phyloP scores from a whole-genome alignment of 805 yeast species.

The Cyberlindnera petersonii region DNA sequence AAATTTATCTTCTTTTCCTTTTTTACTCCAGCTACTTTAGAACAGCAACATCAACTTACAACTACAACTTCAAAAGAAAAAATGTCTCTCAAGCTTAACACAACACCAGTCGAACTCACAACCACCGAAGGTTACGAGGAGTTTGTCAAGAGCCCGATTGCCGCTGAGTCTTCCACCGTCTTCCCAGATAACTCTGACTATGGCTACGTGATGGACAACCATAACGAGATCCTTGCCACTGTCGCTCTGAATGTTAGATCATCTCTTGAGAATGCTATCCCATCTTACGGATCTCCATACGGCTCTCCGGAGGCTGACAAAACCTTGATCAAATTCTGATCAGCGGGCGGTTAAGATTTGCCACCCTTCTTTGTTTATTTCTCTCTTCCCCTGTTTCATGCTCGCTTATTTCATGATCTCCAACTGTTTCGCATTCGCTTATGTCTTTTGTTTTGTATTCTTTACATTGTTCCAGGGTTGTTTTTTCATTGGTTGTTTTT shows the following conservation, averaged over 20 bases:
- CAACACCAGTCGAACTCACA: slow-evolving; percentile 38
- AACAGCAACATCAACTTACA: too few species aligned
- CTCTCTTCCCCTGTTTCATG: not conserved
- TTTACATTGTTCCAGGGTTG: not conserved
- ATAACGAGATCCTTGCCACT: slow-evolving; percentile 36
- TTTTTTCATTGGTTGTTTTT: too few species aligned
- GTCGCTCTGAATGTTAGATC: slow-evolving; percentile 37
- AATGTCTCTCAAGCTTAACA: slow-evolving; percentile 16
- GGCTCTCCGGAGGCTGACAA: slow-evolving; percentile 14
- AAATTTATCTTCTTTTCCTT: too few species aligned
- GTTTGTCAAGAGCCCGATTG: slow-evolving; percentile 33
- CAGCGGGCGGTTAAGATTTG: too few species aligned
- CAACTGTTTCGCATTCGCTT: slow-evolving; percentile 4
- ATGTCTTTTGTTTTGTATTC: not conserved
- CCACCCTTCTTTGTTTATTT: too few species aligned
- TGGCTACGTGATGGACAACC: slow-evolving; percentile 33
- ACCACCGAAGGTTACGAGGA: slow-evolving; percentile 38
- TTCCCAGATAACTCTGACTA: slow-evolving; percentile 34
- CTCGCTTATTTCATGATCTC: slow-evolving; percentile 4
- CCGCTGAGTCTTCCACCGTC: slow-evolving; percentile 31
- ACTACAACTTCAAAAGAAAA: not conserved
- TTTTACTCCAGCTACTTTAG: too few species aligned
- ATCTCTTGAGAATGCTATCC: slow-evolving; percentile 23
- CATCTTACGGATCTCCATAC: slow-evolving; percentile 11
- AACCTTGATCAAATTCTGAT: slow-evolving; percentile 10